Base-by-base conservation (phyloP, 2,329 filamentous ascomycete genomes). In the Exophiala calicioides region DNA sequence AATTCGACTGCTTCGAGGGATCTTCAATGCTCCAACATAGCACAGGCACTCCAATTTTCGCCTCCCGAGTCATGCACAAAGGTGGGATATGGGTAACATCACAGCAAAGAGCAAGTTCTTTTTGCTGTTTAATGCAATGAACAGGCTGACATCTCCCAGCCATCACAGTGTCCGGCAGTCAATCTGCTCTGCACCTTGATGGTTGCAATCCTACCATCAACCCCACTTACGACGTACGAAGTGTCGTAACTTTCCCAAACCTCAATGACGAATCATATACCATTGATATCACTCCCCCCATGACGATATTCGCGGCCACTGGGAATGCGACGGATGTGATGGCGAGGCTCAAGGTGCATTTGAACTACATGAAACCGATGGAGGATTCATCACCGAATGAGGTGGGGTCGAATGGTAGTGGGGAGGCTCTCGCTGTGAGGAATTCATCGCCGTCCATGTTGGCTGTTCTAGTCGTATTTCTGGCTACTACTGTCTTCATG, bases 171-270 rank as follows among this genome's bases (percentile, higher is more conserved):
- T 16, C 34, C 6, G 18, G 8, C 21, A 21, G 16, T 37, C 18
- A 12, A 6, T 19, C 34, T 5, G 21, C 18, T 20, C 21, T 26
- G 18, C 16, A 7, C n/a, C 16, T 37, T 15, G 18, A 19, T 12
- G 18, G 15, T 37, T 37, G 34, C 34, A 37, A 37, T 37, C 34
- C 34, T 21, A 37, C 34, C 34, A 37, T 37, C 21, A 37, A 37
- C 21, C 16, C 34, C 16, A 37, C 34, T 26, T 37, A 37, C 21
- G 18, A 37, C 21, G 34, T 37, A 7, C 34, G 18, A 20, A 21
- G 34, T 21, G 15, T 37, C 15, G 34, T 19, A 20, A 37, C 34
- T 37, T 37, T 37, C 34, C 18, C 34, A 6, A 16, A 15, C 7
- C 6, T 37, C 21, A 19, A 12, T 20, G 34, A 20, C 21, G 34